Percentiles rank a stretch among this genome's conserved stretches.
phyloP scores from a whole-genome alignment of 1,284 basidiomycete species.

The Phellopilus nigrolimitatus region DNA sequence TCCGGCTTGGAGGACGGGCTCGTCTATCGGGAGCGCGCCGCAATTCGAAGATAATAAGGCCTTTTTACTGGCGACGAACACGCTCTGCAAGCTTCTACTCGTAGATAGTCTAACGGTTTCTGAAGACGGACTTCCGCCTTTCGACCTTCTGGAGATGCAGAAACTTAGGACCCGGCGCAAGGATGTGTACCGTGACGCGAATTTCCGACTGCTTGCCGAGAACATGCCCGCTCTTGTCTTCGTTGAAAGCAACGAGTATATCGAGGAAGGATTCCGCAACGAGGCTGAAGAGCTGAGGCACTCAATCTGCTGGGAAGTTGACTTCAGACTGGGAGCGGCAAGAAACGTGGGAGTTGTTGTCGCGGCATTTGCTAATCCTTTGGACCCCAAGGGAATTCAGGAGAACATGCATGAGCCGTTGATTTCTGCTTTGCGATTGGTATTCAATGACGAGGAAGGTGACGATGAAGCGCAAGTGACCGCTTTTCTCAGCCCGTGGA shows the following conservation, averaged over 20 bases:
- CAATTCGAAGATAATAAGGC: slow-evolving; percentile 40
- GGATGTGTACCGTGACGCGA: slow-evolving; percentile 57
- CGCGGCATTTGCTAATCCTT: slow-evolving; percentile 58
- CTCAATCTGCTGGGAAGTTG: slow-evolving; percentile 51
- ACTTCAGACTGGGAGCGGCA: slow-evolving; percentile 68
- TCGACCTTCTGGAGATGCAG: slow-evolving; percentile 58
- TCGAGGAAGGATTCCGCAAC: slow-evolving; percentile 44
- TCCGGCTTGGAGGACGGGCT: slow-evolving; percentile 61
- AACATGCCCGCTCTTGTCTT: slow-evolving; percentile 64
- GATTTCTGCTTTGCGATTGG: slow-evolving; percentile 57
- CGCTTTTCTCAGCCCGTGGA: slow-evolving; percentile 72
- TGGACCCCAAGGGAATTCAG: slow-evolving; percentile 45
- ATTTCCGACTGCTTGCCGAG: slow-evolving; percentile 57
- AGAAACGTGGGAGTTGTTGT: slow-evolving; percentile 65
- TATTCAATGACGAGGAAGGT: slow-evolving; percentile 49
- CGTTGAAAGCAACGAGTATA: slow-evolving; percentile 54
- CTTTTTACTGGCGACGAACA: slow-evolving; percentile 56
- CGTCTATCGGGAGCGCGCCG: slow-evolving; percentile 33
- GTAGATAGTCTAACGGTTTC: slow-evolving; percentile 30
- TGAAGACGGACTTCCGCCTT: slow-evolving; percentile 37
- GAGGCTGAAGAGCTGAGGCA: slow-evolving; percentile 48
- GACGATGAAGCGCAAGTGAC: slow-evolving; percentile 35
- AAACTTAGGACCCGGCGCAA: slow-evolving; percentile 61
- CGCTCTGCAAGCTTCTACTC: slow-evolving; percentile 56
- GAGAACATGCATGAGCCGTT: slow-evolving; percentile 57